Base-by-base conservation (phyloP, 768 basidiomycete genomes). In the Hydnomerulius pinastri region DNA sequence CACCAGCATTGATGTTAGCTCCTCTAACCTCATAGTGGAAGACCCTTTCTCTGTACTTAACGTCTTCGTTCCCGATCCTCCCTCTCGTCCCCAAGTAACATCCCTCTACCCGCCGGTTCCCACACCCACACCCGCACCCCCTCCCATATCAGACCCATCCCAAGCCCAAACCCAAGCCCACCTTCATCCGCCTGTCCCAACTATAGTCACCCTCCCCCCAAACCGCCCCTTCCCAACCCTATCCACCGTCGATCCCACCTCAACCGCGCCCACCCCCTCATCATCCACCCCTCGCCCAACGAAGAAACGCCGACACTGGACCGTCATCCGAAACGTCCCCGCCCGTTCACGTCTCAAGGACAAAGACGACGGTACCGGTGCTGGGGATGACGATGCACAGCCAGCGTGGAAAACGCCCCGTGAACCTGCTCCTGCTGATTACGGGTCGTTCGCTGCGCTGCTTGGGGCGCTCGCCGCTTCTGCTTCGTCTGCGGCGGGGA, bases 41-140 rank as follows among this genome's bases (percentile, higher is more conserved):
- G 86, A 90, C 53, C 87, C 88, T 1, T 90, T 90, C 64, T 77
- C 85, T 9, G 68, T 86, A 1, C 75, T 91, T 2, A 84, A 80
- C 15, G 71, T 73, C 29, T 74, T 90, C 40, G 81, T 80, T 10
- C 85, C 85, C 9, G 84, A 87, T 9, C 73, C 76, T 0, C 74
- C 60, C 5, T 66, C 75, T n/a, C 74, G 78, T 21, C 87, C 86
- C 3, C 74, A 72, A 29, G 69, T 90, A 12, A 71, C 74, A 3
- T 80, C 86, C 8, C 68, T 90, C 11, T 82, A 80, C 59, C 77
- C 81, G 32, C 69, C 78, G 4, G 54, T 56, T 28, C 50, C 61
- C 13, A 57, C 69, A 18, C 66, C 64, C 12, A 27, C 53, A 1
- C 51, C 58, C 4, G 43, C 63, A 12, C 38, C 28, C 3, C 40